Base-by-base conservation (phyloP, 257 asterid genomes). In the Buddleja alternifolia region DNA sequence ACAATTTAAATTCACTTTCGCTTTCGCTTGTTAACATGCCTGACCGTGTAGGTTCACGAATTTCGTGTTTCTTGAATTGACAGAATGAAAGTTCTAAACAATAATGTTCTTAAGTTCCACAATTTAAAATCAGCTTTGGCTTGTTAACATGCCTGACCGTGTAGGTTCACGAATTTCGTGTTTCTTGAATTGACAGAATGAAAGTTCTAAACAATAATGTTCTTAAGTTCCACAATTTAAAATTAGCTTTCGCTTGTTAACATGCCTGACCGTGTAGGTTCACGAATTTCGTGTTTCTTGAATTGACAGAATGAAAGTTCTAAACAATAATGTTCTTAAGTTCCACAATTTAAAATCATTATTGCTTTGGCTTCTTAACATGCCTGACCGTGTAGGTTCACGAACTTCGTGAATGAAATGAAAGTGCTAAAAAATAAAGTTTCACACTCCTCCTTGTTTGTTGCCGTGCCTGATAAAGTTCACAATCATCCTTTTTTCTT, bases 391-490 rank as follows among this genome's bases (percentile, higher is more conserved):
- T 34, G 36, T 64, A 16, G 34, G 20, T 34, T 44, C 39, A 8
- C 69, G 25, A 32, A 8, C n/a, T 14, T 47, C 7, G 11, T 29
- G 32, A n/a, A n/a, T n/a, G n/a, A n/a, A n/a, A n/a, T n/a, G n/a
- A n/a, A n/a, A 45, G 10, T 61, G 75, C 34, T 29, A 37, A 61
- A 52, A 24, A 5, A 14, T n/a, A 12, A 60, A 20, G 10, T 7
- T 24, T 50, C 12, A 16, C 42, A 16, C 24, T 39, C 8, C 34
- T 40, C 25, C 46, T 24, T 17, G 53, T 63, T 57, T 73, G 6
- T 67, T 62, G 60, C 39, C 40, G 11, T 36, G 47, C 19, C 42
- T n/a, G 17, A 34, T 70, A 24, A 64, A 60, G 16, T 17, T 32
- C 23, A 54, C 32, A 15, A 45, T 16, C 34, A 6, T 53, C 15